Conservation (phyloP, 2,329 filamentous ascomycete species). For the Fusarium xylarioides region DNA sequence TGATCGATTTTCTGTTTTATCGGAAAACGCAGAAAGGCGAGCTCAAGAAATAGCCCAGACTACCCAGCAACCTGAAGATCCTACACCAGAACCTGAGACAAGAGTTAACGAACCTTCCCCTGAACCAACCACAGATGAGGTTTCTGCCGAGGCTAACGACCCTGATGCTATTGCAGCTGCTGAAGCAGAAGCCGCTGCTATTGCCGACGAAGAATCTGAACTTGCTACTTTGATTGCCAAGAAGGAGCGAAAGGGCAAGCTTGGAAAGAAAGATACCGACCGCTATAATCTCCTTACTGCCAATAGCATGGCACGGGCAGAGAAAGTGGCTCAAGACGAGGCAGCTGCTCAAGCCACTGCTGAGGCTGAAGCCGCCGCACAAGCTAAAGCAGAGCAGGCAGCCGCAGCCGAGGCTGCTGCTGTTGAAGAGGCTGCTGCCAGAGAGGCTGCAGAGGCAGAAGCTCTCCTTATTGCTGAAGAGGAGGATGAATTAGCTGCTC, state of each 20-base stretch:
- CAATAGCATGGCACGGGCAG: conserved; percentile 44
- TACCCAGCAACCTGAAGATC: conserved; percentile 38
- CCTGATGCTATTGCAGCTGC: conserved; percentile 1
- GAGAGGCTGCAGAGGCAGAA: conserved; percentile 31
- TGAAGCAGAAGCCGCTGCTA: conserved; percentile 11
- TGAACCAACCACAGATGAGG: conserved; percentile 10
- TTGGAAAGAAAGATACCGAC: conserved; percentile 56
- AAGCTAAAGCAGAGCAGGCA: conserved; percentile 22
- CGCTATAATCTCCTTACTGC: conserved; percentile 51
- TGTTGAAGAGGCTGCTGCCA: conserved; percentile 16
- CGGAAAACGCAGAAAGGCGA: conserved; percentile 21
- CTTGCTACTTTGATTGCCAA: conserved; percentile 54
- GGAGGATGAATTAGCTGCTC: conserved; percentile 39
- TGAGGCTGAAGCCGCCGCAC: conserved; percentile 20
- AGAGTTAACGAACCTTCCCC: conserved; percentile 23
- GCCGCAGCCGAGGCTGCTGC: conserved; percentile 25
- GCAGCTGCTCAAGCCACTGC: conserved; percentile 30
- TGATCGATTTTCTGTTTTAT: conserved; percentile 28
- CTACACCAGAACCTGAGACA: not conserved
- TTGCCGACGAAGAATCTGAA: conserved; percentile 47
- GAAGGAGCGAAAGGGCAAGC: conserved; percentile 55
- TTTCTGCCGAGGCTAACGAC: conserved; percentile 6
- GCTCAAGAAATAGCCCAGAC: conserved; percentile 31
- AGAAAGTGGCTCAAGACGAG: conserved; percentile 31
- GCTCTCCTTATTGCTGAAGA: conserved; percentile 33